Conservation (phyloP, 495 filamentous ascomycete species). For the Hypomontagnella submonticulosa region DNA sequence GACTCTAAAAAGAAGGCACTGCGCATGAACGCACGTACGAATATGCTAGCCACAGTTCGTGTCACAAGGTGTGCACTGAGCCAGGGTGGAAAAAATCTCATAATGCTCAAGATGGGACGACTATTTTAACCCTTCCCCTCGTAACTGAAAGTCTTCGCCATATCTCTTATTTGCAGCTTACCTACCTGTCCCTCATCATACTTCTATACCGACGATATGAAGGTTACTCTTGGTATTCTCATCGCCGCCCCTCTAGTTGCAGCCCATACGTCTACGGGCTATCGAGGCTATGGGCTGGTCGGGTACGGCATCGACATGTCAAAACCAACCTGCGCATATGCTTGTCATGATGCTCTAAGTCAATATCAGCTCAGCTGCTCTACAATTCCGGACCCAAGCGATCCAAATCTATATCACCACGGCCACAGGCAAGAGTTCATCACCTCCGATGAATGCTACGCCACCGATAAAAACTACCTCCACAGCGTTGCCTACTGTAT, state of each 20-base stretch:
- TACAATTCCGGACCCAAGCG: background rate
- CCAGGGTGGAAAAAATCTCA: too few species aligned
- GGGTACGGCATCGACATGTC: slow-evolving; percentile 53
- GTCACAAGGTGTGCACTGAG: background rate
- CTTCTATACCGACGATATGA: slow-evolving; percentile 9
- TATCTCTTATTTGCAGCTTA: too few species aligned
- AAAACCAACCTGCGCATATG: slow-evolving; percentile 49
- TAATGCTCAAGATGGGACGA: background rate
- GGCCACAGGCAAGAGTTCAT: slow-evolving; percentile 23
- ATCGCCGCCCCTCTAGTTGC: background rate
- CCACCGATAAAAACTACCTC: slow-evolving; percentile 50
- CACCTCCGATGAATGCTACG: slow-evolving; percentile 51
- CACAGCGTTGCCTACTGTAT: slow-evolving; percentile 55
- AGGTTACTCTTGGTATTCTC: background rate
- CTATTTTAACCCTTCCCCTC: background rate
- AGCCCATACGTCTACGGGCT: slow-evolving; percentile 12
- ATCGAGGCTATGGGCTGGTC: slow-evolving; percentile 42
- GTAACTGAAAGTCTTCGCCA: too few species aligned
- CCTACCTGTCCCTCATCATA: background rate
- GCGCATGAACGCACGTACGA: background rate
- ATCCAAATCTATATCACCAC: slow-evolving; percentile 20
- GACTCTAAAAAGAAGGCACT: background rate
- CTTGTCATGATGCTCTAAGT: slow-evolving; percentile 45
- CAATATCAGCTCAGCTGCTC: slow-evolving; percentile 48
- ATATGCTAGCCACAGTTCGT: background rate